Conservation (phyloP, 257 asterid genomes). For the Striga asiatica region DNA sequence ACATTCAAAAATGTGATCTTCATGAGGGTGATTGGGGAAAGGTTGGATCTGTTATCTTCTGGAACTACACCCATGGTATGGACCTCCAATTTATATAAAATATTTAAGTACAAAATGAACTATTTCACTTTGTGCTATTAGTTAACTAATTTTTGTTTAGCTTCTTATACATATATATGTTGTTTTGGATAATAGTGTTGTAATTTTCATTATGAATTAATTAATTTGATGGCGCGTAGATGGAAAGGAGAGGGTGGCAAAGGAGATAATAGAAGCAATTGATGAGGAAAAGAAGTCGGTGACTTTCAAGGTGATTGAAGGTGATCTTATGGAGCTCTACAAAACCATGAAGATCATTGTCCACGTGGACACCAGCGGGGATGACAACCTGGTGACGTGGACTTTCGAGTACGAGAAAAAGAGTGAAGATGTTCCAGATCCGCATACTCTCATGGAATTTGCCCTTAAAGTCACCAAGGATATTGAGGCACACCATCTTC, state of each 20-base stretch:
- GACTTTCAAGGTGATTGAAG: background rate
- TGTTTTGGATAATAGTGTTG: too few species aligned
- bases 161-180: too few species aligned
- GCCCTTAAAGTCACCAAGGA: background rate
- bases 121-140: too few species aligned
- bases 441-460: background rate
- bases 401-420: background rate
- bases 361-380: too few species aligned
- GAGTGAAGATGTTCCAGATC: background rate
- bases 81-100: background rate
- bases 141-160: too few species aligned
- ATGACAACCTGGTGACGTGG: background rate
- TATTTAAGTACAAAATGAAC: too few species aligned
- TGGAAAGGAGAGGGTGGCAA: background rate
- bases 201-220: too few species aligned
- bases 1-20: too few species aligned
- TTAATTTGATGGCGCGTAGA: too few species aligned
- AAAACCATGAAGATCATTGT: background rate
- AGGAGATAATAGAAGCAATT: background rate
- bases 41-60: background rate
- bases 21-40: too few species aligned
- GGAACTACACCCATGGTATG: background rate
- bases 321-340: background rate
- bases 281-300: background rate
- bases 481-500: background rate